Percentiles rank a stretch among this genome's conserved stretches.
Evolutionary conservation across 495 filamentous ascomycete genomes (phyloP).

Genomic region (Arthonia radiata): DNA sequence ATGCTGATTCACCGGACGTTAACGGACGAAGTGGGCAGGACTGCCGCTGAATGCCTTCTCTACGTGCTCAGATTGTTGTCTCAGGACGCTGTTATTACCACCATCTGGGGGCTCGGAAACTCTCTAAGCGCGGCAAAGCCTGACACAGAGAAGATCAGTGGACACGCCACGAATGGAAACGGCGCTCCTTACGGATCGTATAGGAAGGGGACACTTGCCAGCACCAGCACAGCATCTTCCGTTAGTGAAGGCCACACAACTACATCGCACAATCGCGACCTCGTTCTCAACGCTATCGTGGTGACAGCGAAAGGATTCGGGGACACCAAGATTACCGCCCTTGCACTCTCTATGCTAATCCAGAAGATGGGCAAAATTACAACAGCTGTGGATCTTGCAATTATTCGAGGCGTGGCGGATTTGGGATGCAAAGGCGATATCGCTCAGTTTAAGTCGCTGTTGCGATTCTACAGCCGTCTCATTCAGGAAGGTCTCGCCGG

Average conservation of each 20-base stretch:
- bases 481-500: constrained; percentile 45
- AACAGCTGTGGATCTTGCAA: constrained; percentile 47
- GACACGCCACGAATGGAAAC: constrained; percentile 3
- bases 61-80: constrained; percentile 56
- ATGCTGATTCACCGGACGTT: constrained; percentile 65
- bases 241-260: constrained; percentile 21
- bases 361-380: constrained; percentile 78
- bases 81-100: constrained; percentile 82
- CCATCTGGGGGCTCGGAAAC: constrained; percentile 82
- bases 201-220: constrained; percentile 20
- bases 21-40: constrained; percentile 31
- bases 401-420: constrained; percentile 55
- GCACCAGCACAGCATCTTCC: too few relatives aligned
- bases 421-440: constrained; percentile 51
- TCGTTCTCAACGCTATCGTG: constrained; percentile 70
- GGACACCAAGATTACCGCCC: constrained; percentile 76
- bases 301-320: constrained; percentile 54
- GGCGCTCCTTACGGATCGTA: constrained; percentile 3
- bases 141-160: constrained; percentile 11
- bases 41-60: constrained; percentile 63
- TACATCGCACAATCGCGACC: constrained; percentile 44
- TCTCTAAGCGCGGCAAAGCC: constrained; percentile 51
- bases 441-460: constrained; percentile 55
- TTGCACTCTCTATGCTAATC: constrained; percentile 86
- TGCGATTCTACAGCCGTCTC: constrained; percentile 58